Evolutionary conservation across 2,329 filamentous ascomycete genomes (phyloP), one percentile per base, ranked within the genome.

Genomic region (Exophiala bonariae): DNA sequence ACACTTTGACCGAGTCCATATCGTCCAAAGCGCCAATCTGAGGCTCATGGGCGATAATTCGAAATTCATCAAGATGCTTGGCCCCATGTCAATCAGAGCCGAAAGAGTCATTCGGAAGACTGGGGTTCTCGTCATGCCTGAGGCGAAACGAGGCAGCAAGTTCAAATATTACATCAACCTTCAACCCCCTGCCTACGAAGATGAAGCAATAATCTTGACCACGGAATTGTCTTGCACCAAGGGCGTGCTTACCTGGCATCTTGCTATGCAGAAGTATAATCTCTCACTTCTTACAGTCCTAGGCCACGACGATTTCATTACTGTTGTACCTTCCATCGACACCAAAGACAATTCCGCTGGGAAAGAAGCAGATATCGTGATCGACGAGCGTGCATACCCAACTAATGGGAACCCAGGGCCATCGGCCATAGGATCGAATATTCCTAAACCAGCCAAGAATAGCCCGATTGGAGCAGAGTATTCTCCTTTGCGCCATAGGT

Each of bases 81-180:
- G 57, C 9, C 60, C 61, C 6, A 59, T 52, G 19, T 54, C 47
- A 3, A 63, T 54, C 16, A 60, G 61, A 8, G 50, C 59, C 11
- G 44, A 57, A 34, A 40, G 43, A 41, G 46, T 28, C 11, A 26
- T 55, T 35, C 47, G 52, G 34, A 52, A 50, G 40, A 35, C 41
- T 5, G 45, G 34, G 4, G 31, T 55, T 3, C 39, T 52, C 17
- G 26, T 36, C 11, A 13, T 41, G 22, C 37, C 43, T 18, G 52
- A 55, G 37, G 35, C 30, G 13, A 32, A 18, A 22, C 46, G 34
- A 17, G 49, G 49, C 32, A 34, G 32, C 3, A 48, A 32, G 39
- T 55, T 85, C 58, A 74, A 75, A 47, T 86, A 78, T 54, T 66
- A 85, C 14, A 58, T 87, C 28, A 82, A 87, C 55, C 69, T 87